Evolutionary conservation across 1,284 basidiomycete genomes (phyloP).

Genomic region (Irpex rosettiformis): DNA sequence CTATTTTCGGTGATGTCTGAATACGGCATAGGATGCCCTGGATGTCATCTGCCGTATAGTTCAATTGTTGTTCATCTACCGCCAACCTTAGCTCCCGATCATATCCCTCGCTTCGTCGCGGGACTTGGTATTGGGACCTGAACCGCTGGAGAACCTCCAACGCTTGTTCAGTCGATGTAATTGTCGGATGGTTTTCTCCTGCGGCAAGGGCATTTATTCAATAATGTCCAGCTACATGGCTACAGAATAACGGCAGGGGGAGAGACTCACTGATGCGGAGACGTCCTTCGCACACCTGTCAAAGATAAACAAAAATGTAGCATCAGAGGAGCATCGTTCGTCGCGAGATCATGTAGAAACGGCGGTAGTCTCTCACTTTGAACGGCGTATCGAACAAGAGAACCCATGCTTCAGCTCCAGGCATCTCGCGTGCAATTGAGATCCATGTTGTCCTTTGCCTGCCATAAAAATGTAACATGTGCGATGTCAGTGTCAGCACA

Average conservation of each 20-base stretch:
- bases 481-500: too few relatives aligned
- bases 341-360: neutral
- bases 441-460: conserved; percentile 73
- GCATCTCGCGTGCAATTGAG: conserved; percentile 59
- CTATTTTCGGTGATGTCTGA: neutral
- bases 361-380: conserved; percentile 44
- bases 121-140: conserved; percentile 48
- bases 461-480: conserved; percentile 1
- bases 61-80: conserved; percentile 1
- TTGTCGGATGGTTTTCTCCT: conserved; percentile 68
- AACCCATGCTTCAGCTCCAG: conserved; percentile 58
- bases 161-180: conserved; percentile 51
- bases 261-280: conserved; percentile 6
- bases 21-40: neutral
- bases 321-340: neutral
- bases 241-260: neutral
- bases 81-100: conserved; percentile 50
- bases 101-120: conserved; percentile 51
- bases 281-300: conserved; percentile 11
- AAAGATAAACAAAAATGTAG: neutral
- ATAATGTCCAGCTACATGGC: neutral
- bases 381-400: conserved; percentile 72
- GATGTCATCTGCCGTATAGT: neutral
- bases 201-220: conserved; percentile 4
- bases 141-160: conserved; percentile 56